Percentiles rank a stretch among this genome's conserved stretches.
These are phyloP conservation scores for Lyophyllum shimeji DNA, from an alignment of 768 basidiomycete genomes.

Conservation along the genomic window DNA sequence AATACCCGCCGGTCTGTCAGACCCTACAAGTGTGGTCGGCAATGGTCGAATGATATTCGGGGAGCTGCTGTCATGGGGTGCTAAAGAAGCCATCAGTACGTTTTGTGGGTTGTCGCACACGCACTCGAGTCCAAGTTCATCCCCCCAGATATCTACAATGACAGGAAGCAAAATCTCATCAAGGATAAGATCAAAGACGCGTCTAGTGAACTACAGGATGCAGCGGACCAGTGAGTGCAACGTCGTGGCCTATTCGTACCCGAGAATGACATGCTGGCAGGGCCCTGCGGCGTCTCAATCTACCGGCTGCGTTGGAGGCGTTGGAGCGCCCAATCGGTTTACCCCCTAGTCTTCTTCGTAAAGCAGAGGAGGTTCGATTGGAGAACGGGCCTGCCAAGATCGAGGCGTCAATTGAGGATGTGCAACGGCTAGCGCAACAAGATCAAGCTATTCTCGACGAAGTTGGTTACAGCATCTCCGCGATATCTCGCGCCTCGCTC, in stretches of 20 bases:
- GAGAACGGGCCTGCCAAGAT: conserved; percentile 77
- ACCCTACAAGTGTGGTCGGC: conserved; percentile 56
- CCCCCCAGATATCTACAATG: conserved; percentile 76
- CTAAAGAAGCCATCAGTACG: conserved; percentile 84
- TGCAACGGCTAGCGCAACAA: conserved; percentile 62
- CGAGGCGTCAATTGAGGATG: conserved; percentile 69
- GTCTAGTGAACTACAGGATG: conserved; percentile 62
- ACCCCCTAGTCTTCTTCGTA: conserved; percentile 83
- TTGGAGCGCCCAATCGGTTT: conserved; percentile 84
- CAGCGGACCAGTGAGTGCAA: conserved; percentile 53
- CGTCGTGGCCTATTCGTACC: conserved; percentile 5
- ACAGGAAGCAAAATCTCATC: conserved; percentile 72
- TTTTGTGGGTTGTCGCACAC: conserved; percentile 3
- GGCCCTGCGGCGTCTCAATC: conserved; percentile 65
- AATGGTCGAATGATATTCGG: conserved; percentile 65
- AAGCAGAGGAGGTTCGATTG: conserved; percentile 79
- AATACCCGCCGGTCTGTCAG: conserved; percentile 52
- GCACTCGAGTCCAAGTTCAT: not conserved
- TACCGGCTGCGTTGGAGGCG: conserved; percentile 86
- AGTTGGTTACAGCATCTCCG: conserved; percentile 37
- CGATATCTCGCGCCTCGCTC: not conserved
- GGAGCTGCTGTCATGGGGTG: conserved; percentile 83
- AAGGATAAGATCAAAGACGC: conserved; percentile 62
- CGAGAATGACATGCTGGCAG: conserved; percentile 33
- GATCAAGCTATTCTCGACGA: conserved; percentile 71